Conservation (phyloP, 1,139 yeast genomes). For the Yamadazyma jaroonii region DNA sequence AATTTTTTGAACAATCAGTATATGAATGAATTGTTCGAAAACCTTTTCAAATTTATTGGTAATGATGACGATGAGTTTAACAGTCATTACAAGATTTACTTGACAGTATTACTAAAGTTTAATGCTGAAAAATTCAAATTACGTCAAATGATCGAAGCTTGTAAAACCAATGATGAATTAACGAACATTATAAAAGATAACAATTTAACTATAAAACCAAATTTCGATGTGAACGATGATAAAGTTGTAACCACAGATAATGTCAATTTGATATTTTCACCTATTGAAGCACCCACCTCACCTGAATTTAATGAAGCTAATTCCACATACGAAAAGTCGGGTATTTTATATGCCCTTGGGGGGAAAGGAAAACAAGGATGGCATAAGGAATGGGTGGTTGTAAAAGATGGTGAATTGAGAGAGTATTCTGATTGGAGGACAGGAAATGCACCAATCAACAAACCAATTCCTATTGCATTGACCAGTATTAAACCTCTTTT, state of each 20-base stretch:
- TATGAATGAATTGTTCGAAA: conserved; percentile 39
- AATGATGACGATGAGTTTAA: conserved; percentile 13
- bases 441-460: conserved; percentile 60
- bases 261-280: conserved; percentile 30
- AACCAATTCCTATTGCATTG: conserved; percentile 71
- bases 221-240: conserved; percentile 15
- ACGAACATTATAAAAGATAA: conserved; percentile 31
- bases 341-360: conserved; percentile 64
- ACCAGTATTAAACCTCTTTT: conserved; percentile 60
- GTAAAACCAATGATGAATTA: conserved; percentile 41
- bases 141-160: conserved; percentile 43
- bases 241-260: conserved; percentile 27
- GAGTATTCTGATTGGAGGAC: conserved; percentile 85
- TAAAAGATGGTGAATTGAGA: conserved; percentile 61
- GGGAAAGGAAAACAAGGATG: conserved; percentile 78
- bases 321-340: conserved; percentile 33
- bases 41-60: conserved; percentile 35
- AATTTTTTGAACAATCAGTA: conserved; percentile 55
- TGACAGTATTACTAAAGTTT: conserved; percentile 35
- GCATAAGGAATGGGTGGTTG: conserved; percentile 90
- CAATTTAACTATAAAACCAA: conserved; percentile 19
- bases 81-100: conserved; percentile 31
- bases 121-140: conserved; percentile 44
- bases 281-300: conserved; percentile 6
- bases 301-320: background rate